Base-by-base conservation (phyloP, 2,329 filamentous ascomycete genomes). In the Zelopaecilomyces penicillatus region DNA sequence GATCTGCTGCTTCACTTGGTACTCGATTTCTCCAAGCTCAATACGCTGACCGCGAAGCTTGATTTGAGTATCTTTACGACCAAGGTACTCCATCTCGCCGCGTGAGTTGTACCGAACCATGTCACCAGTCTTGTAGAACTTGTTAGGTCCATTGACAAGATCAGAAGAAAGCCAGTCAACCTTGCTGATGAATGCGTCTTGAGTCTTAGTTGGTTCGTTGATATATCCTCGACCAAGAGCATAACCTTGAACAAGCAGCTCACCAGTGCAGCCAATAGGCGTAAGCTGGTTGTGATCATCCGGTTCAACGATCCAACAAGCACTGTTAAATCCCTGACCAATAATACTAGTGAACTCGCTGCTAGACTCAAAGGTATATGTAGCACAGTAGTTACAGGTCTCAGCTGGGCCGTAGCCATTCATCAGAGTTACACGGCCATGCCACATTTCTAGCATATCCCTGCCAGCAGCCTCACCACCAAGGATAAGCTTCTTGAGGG, bases 41-140 rank as follows among this genome's bases (percentile, higher is more conserved):
- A 75, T 63, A 43, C 74, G 57, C 46, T 69, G 76, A 27, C 79
- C 79, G 28, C 69, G 65, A 9, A 80, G 56, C 56, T 80, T 80
- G 39, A 78, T 66, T 53, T 79, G 75, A n/a, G n/a, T n/a, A n/a
- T n/a, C n/a, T n/a, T n/a, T n/a, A n/a, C n/a, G n/a, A n/a, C n/a
- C n/a, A n/a, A 0, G 66, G 66, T 49, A 79, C 0, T 63, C 50
- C 6, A 73, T 52, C 31, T 54, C 52, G 2, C 65, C 64, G 39
- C 69, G 61, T 0, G 56, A 53, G 33, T 64, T 54, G 27, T 69
- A 69, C 38, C 55, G 55, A 5, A 57, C 69, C 7, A 73, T 58
- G 48, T 74, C 70, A 6, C 70, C 70, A 2, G 70, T 71, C 45
- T 65, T 65, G 51, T 72, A 73, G 6, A 65, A 46, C 4, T 56